Percentiles rank a stretch among this genome's conserved stretches.
phyloP scores from a whole-genome alignment of 2,329 filamentous ascomycete genomes.

The Ceratocystiopsis minuta region DNA sequence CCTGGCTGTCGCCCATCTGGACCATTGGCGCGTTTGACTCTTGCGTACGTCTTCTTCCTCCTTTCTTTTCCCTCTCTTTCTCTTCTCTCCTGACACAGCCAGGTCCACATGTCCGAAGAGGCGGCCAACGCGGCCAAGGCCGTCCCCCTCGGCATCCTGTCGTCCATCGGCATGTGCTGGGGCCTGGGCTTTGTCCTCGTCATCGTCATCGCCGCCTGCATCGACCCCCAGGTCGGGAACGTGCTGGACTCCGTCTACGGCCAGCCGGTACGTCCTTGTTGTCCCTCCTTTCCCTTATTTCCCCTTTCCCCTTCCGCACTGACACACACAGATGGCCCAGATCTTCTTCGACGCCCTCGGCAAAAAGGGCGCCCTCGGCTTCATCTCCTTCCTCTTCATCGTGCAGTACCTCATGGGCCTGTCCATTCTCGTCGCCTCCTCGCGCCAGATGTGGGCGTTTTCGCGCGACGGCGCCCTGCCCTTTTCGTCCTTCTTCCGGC shows the following conservation, averaged over 20 bases:
- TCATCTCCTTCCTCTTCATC: conserved; percentile 40
- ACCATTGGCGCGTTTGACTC: conserved; percentile 38
- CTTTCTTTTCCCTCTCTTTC: neutral
- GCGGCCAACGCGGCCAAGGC: conserved; percentile 37
- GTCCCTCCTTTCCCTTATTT: neutral
- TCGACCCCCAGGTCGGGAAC: conserved; percentile 30
- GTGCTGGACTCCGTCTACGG: conserved; percentile 32
- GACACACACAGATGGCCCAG: conserved; percentile 17
- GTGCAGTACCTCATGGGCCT: conserved; percentile 46
- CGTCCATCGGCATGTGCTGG: conserved; percentile 33
- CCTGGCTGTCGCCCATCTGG: conserved; percentile 45
- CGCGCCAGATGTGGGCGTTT: conserved; percentile 45
- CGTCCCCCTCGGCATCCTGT: conserved; percentile 36
- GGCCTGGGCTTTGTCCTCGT: conserved; percentile 37
- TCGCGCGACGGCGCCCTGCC: conserved; percentile 43
- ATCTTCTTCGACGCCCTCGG: conserved; percentile 44
- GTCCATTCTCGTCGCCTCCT: conserved; percentile 37
- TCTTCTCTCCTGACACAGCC: neutral
- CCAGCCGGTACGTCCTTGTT: conserved; percentile 22
- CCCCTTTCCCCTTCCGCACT: neutral
- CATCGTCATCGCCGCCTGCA: conserved; percentile 39
- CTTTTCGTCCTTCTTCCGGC: conserved; percentile 37
- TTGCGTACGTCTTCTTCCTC: conserved; percentile 24
- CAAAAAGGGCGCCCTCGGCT: conserved; percentile 36
- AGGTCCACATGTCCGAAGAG: conserved; percentile 32